Evolutionary conservation across 2,329 filamentous ascomycete species (phyloP).

Genomic region (Cladophialophora chaetospira): DNA sequence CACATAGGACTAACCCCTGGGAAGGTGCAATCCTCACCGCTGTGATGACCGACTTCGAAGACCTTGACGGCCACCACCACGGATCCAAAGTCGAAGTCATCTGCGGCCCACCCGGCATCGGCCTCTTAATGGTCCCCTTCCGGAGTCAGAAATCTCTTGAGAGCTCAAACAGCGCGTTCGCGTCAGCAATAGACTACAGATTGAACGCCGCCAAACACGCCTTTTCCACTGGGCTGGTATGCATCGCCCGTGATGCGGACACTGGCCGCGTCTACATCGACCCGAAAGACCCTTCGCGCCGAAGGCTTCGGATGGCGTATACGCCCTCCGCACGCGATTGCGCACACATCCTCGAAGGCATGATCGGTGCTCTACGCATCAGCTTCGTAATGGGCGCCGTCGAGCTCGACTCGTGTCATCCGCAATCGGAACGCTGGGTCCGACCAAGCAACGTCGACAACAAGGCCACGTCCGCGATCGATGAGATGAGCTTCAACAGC

Average conservation of each 20-base stretch:
- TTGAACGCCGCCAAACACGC: slow-evolving; percentile 67
- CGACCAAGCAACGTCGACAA: slow-evolving; percentile 36
- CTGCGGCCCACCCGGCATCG: slow-evolving; percentile 18
- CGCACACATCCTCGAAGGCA: slow-evolving; percentile 68
- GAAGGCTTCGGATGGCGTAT: slow-evolving; percentile 69
- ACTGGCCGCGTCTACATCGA: slow-evolving; percentile 74
- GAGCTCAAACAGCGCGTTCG: background rate
- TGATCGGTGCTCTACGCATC: slow-evolving; percentile 73
- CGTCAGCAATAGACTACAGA: slow-evolving; percentile 69
- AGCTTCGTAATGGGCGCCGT: slow-evolving; percentile 74
- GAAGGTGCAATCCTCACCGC: slow-evolving; percentile 73
- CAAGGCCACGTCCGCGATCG: slow-evolving; percentile 42
- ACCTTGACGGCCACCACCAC: slow-evolving; percentile 77
- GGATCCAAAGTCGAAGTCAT: slow-evolving; percentile 79
- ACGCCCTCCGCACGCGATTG: slow-evolving; percentile 70
- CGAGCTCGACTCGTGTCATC: slow-evolving; percentile 72
- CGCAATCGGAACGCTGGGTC: slow-evolving; percentile 65
- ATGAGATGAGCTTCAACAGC: slow-evolving; percentile 51
- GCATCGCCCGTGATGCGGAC: slow-evolving; percentile 74
- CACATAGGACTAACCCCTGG: slow-evolving; percentile 42
- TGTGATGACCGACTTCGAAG: slow-evolving; percentile 75
- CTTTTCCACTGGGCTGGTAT: slow-evolving; percentile 71
- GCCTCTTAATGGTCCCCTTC: slow-evolving; percentile 54
- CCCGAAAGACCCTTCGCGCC: slow-evolving; percentile 68
- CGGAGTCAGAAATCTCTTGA: slow-evolving; percentile 41